Base-by-base conservation (phyloP, 2,329 filamentous ascomycete species). In the Epichloe brachyelytri region DNA sequence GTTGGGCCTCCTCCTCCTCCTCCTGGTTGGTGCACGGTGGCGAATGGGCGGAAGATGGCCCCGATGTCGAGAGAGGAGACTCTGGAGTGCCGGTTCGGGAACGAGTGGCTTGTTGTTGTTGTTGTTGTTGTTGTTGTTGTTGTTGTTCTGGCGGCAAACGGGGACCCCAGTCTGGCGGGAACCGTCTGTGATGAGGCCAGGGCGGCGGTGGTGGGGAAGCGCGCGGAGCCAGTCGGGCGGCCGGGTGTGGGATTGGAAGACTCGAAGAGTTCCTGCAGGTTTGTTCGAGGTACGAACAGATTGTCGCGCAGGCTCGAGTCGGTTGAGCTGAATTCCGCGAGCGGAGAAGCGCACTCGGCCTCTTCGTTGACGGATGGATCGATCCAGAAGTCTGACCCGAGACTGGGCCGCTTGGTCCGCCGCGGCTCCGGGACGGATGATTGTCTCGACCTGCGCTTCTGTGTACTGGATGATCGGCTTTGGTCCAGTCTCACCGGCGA, bases 1-100 rank as follows among this genome's bases (percentile, higher is more conserved):
- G 37, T 15, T 37, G 10, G n/a, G 5, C 30, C 63, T 19, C 65
- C 60, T n/a, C n/a, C 22, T 22, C 5, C 22, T 6, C 22, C 40
- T 69, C 68, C 4, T 59, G 62, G 30, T 56, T 76, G 74, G 56
- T 19, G 77, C 37, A 80, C 68, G 0, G 79, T 83, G 11, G 78
- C 74, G 61, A 79, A 82, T 2, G 76, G 76, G 30, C 74, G 71
- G 4, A 72, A 69, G 51, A 73, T 63, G 49, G 69, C 63, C 19
- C 69, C 67, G 47, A 72, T 57, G 46, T 75, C 71, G 36, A 78
- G 66, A 40, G 66, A 68, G 12, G 67, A 64, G 2, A 71, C 69
- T 56, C 74, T 72, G 34, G 71, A 73, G 33, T 76, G 62, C 40
- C 80, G 73, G 52, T 76, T 78, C n/a, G 80, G 80, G 55, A 82